These are phyloP conservation scores for Yamadazyma oceani DNA, from an alignment of 1,139 yeast genomes.

Conservation along the genomic window DNA sequence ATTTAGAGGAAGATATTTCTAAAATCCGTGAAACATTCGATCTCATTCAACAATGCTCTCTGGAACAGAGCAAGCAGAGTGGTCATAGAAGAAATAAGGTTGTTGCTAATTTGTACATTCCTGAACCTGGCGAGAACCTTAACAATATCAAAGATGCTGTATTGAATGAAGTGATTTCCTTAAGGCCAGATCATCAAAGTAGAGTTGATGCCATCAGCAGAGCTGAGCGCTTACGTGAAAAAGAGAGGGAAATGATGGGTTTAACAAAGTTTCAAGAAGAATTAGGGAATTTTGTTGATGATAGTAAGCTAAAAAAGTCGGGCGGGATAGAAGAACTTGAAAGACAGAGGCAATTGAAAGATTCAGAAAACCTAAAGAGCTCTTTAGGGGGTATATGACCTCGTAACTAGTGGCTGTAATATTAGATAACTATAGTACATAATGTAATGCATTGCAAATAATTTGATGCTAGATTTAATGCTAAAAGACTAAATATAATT, in stretches of 20 bases:
- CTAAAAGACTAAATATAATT: background rate
- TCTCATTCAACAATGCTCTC: conserved; percentile 78
- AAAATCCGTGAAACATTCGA: conserved; percentile 81
- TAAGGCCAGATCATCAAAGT: conserved; percentile 80
- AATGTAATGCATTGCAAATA: too few relatives aligned
- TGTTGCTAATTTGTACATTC: conserved; percentile 43
- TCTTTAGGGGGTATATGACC: conserved; percentile 28
- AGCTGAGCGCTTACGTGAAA: conserved; percentile 79
- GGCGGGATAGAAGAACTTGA: conserved; percentile 92
- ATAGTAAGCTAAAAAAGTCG: conserved; percentile 67
- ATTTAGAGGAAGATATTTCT: conserved; percentile 75
- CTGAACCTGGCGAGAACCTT: conserved; percentile 69
- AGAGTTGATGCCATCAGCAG: conserved; percentile 84
- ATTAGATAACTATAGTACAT: too few relatives aligned
- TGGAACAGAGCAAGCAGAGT: conserved; percentile 60
- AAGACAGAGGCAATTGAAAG: conserved; percentile 62
- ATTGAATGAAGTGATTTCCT: conserved; percentile 71
- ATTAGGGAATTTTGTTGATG: conserved; percentile 82
- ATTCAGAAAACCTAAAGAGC: conserved; percentile 62
- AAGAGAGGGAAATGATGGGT: conserved; percentile 60
- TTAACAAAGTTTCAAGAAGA: conserved; percentile 79
- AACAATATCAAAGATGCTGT: conserved; percentile 76
- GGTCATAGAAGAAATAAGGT: conserved; percentile 34
- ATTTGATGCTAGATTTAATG: background rate
- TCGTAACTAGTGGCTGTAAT: too few relatives aligned